Conservation (phyloP, 129 eudicot genomes). For the Centrapalus pauciflorus region DNA sequence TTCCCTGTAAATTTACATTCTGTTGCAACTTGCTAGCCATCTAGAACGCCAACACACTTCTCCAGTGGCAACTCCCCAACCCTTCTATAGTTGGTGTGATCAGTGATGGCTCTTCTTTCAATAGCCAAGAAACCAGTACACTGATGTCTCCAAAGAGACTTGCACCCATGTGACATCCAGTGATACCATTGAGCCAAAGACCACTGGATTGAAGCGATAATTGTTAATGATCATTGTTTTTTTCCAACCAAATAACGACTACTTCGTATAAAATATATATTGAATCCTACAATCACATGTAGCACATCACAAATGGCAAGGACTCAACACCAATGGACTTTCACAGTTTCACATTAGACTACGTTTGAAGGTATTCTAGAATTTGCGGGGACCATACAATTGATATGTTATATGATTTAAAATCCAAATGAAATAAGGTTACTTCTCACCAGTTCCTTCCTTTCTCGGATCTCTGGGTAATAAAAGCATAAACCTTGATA, state of each 20-base stretch:
- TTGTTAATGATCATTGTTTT: no score
- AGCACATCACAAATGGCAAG: neutral
- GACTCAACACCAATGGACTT: constrained; percentile 2
- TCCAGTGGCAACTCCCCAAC: neutral
- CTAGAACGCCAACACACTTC: constrained; percentile 1
- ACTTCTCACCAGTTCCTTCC: neutral
- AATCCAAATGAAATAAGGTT: neutral
- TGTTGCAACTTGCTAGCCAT: constrained; percentile 16
- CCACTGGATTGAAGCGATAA: neutral
- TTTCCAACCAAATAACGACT: neutral
- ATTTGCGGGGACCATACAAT: neutral
- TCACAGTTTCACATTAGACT: neutral
- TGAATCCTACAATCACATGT: constrained; percentile 1
- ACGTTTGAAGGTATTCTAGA: neutral
- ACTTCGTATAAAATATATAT: neutral
- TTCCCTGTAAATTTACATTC: neutral
- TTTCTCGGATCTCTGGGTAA: neutral
- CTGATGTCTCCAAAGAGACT: neutral
- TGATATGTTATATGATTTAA: neutral
- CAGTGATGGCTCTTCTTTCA: neutral
- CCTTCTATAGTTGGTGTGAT: neutral
- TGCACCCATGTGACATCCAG: neutral
- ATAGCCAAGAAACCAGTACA: no score
- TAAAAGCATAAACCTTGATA: neutral
- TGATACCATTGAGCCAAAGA: neutral